phyloP scores from a whole-genome alignment of 1,284 basidiomycete genomes.

The Stereum hirsutum region DNA sequence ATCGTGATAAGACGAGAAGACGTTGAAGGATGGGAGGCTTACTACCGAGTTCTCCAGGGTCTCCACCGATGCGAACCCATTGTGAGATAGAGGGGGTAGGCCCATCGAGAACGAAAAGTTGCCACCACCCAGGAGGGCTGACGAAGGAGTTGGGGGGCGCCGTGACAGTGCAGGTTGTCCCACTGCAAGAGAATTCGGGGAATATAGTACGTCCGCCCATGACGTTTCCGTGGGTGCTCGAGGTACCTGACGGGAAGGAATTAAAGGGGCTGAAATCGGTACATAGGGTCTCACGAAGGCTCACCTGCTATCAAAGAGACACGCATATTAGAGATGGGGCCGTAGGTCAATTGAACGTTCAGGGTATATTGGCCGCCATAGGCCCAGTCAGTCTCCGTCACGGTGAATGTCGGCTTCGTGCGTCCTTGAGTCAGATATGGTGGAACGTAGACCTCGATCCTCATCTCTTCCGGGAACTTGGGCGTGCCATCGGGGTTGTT shows the following conservation, averaged over 20 bases:
- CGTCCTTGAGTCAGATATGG: slow-evolving; percentile 59
- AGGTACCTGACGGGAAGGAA: slow-evolving; percentile 36
- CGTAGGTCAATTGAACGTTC: slow-evolving; percentile 46
- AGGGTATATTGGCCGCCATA: slow-evolving; percentile 44
- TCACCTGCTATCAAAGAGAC: slow-evolving; percentile 56
- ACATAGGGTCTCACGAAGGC: slow-evolving; percentile 11
- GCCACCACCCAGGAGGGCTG: slow-evolving; percentile 70
- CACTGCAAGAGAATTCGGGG: slow-evolving; percentile 53
- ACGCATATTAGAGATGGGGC: slow-evolving; percentile 42
- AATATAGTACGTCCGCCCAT: slow-evolving; percentile 67
- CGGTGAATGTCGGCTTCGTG: slow-evolving; percentile 47
- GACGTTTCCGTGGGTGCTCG: slow-evolving; percentile 71
- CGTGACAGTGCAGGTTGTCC: slow-evolving; percentile 53
- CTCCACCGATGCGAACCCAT: slow-evolving; percentile 71
- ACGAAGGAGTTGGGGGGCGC: slow-evolving; percentile 61
- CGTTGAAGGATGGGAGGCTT: no score
- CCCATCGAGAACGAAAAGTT: slow-evolving; percentile 64
- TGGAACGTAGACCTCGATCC: slow-evolving; percentile 69
- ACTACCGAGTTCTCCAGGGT: slow-evolving; percentile 53
- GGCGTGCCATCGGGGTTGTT: slow-evolving; percentile 24
- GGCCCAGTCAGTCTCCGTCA: slow-evolving; percentile 50
- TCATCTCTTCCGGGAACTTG: slow-evolving; percentile 57
- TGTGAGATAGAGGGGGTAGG: slow-evolving; percentile 62
- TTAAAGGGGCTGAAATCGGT: slow-evolving; percentile 3
- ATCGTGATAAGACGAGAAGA: no score